Base-by-base conservation (phyloP, 768 basidiomycete genomes). In the Amanita rimosa region DNA sequence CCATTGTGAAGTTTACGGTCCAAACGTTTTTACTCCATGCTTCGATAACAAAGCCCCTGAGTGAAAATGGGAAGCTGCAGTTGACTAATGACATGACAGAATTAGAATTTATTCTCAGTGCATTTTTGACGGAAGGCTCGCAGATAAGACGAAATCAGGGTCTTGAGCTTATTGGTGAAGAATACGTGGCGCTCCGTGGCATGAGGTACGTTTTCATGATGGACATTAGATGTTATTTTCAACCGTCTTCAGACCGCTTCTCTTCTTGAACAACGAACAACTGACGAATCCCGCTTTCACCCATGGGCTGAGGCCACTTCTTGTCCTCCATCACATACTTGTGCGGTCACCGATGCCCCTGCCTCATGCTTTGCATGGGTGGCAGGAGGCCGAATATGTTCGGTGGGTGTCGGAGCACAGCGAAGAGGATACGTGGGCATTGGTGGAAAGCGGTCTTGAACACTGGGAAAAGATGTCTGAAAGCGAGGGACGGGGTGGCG, bases 311-410 rank as follows among this genome's bases (percentile, higher is more conserved):
- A 81, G 92, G 1, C 79, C 89, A 4, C 72, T 97, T 17, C 79
- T 96, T 55, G 84, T 98, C 13, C 68, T 97, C 13, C 94, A 98
- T 59, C 85, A 96, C 54, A 85, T 96, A 56, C 73, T 96, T 29
- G 93, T 98, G 21, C 82, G 90, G 8, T 90, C 90, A 1, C 83
- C 87, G 0, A 72, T 90, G 47, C 78, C 85, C 4, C 72, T 98
- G 34, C 95, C 96, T 8, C 91, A 99, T 61, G 74, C 77, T 43
- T 63, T 92, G 48, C 92, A 97, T 59, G 85, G 86, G 0, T 98
- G 96, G 95, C 85, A 88, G 50, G 92, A 97, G 60, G 76, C 85
- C 3, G 96, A 98, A 68, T 99, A 99, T 63, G 88, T 96, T 43
- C 79, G 89, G 38, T 99, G 94, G 93, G 74, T 98, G 10, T 85